These are phyloP conservation scores for Pestalotiopsis sp. DNA, from an alignment of 2,329 filamentous ascomycete genomes.

Conservation along the genomic window DNA sequence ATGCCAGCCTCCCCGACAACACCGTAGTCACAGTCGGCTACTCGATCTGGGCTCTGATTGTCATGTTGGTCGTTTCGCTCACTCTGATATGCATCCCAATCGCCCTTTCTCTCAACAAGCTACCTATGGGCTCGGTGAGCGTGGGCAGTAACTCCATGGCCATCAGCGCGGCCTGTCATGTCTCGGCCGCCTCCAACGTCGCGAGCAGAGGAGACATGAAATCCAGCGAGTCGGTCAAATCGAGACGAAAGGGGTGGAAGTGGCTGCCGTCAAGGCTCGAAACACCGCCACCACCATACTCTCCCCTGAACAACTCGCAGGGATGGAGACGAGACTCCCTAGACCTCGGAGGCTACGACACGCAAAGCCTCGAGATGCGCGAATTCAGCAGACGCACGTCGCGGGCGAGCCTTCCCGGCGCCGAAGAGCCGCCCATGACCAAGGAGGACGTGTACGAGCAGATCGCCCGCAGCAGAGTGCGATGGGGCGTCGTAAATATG, in stretches of 20 bases:
- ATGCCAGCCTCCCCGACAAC: constrained; percentile 17
- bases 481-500: constrained; percentile 7
- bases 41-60: constrained; percentile 19
- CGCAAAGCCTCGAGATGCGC: background rate
- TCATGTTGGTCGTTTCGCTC: constrained; percentile 15
- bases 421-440: background rate
- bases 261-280: background rate
- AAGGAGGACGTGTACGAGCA: background rate
- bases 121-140: constrained; percentile 20
- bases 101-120: constrained; percentile 16
- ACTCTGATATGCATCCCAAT: constrained; percentile 17
- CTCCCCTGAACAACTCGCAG: background rate
- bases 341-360: background rate
- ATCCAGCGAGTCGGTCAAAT: background rate
- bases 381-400: background rate
- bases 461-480: background rate
- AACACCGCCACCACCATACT: background rate
- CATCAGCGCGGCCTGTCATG: constrained; percentile 25
- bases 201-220: background rate
- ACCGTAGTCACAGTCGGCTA: constrained; percentile 13
- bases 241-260: background rate
- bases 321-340: background rate
- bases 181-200: constrained; percentile 13
- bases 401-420: background rate
- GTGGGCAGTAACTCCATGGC: constrained; percentile 26